phyloP scores from a whole-genome alignment of 2,329 filamentous ascomycete species.

The Monilinia fructigena region DNA sequence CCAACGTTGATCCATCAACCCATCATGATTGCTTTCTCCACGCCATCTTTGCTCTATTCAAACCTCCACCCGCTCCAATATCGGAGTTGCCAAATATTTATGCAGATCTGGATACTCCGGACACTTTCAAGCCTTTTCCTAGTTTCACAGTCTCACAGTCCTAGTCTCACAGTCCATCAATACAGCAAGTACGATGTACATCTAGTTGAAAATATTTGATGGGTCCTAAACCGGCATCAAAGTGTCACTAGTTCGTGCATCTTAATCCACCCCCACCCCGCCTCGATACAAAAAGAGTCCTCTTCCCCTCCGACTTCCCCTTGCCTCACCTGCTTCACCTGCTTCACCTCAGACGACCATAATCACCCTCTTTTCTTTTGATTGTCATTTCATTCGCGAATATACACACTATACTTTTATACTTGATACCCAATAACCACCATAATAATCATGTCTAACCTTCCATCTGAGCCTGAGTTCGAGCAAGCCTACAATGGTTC shows the following conservation, averaged over 20 bases:
- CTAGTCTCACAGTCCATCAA: background rate
- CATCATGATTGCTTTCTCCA: background rate
- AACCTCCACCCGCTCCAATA: background rate
- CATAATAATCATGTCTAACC: slow-evolving; percentile 66
- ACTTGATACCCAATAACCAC: slow-evolving; percentile 16
- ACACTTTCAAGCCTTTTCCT: background rate
- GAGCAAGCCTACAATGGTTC: slow-evolving; percentile 95
- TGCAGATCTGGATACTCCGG: background rate
- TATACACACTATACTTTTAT: background rate
- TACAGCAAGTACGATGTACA: background rate
- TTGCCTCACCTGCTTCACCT: no score
- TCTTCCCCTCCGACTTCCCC: background rate
- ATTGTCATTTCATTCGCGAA: background rate
- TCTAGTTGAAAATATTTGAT: slow-evolving; percentile 1
- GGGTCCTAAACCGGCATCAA: slow-evolving; percentile 13
- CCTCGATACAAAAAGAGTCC: slow-evolving; percentile 21
- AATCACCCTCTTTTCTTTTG: background rate
- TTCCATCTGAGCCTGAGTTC: slow-evolving; percentile 91
- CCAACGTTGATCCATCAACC: background rate
- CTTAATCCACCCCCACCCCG: slow-evolving; percentile 13
- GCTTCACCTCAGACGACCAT: background rate
- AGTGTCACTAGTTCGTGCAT: slow-evolving; percentile 8
- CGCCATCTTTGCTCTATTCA: background rate
- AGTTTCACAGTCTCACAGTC: background rate
- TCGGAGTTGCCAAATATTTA: slow-evolving; percentile 5